phyloP scores from a whole-genome alignment of 1,139 yeast species.

The Taiozyma onychis region DNA sequence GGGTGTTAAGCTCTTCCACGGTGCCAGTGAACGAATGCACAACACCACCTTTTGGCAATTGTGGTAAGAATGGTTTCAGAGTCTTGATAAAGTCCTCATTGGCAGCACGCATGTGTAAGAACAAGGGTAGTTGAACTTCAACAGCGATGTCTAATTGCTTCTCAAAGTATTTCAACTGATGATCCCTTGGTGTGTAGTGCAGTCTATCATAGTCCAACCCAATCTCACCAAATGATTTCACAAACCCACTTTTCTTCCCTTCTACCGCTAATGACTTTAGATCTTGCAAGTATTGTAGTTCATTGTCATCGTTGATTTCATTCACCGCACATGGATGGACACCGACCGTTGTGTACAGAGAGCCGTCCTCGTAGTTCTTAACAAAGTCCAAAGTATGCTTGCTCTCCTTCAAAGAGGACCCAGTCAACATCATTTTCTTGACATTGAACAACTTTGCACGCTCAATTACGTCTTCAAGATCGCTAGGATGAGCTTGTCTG shows the following conservation, averaged over 20 bases:
- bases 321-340: constrained; percentile 90
- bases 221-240: constrained; percentile 85
- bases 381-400: constrained; percentile 40
- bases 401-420: constrained; percentile 70
- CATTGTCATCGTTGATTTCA: constrained; percentile 38
- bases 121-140: constrained; percentile 59
- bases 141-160: constrained; percentile 64
- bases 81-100: constrained; percentile 70
- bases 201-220: constrained; percentile 92
- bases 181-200: constrained; percentile 61
- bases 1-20: constrained; percentile 34
- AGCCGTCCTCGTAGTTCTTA: constrained; percentile 27
- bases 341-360: constrained; percentile 71
- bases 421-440: constrained; percentile 69
- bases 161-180: constrained; percentile 63
- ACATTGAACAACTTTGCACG: constrained; percentile 69
- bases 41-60: constrained; percentile 35
- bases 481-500: constrained; percentile 59
- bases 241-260: constrained; percentile 45
- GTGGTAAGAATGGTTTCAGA: constrained; percentile 49
- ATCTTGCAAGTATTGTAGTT: constrained; percentile 36
- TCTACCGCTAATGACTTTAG: constrained; percentile 43
- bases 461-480: constrained; percentile 54
- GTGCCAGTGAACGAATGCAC: constrained; percentile 95
- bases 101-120: constrained; percentile 87